Evolutionary conservation across 495 filamentous ascomycete species (phyloP), one percentile per base, ranked within the genome.

Genomic region (Hypoxylon trugodes): DNA sequence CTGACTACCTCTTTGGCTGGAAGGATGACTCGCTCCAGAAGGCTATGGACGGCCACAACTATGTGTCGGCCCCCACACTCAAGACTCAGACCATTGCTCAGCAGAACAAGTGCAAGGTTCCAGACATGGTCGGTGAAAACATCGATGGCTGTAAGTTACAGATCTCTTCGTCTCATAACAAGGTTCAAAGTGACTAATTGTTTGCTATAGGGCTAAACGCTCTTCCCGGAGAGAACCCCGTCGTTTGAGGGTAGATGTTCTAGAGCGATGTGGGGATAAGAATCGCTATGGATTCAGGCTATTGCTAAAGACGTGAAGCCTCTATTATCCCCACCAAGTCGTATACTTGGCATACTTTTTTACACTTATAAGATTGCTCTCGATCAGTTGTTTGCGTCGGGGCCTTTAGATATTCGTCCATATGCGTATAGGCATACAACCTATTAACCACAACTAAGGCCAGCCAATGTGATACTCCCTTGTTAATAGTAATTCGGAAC

Each of bases 1-100:
- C 70, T 15, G 72, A 74, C 12, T 74, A 73, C 48, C 28, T 73
- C 6, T 74, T 74, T 42, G 70, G 72, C 1, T 73, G 72, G 72
- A 71, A 73, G 43, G 72, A 69, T 26, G 49, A 73, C 42, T 65
- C 68, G 7, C 66, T 72, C 8, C 72, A 74, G 49, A 61, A 55
- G 49, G 68, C 66, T 8, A 71, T 74, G 66, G 72, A 74, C 22
- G 66, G 59, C 1, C 70, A 73, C 37, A 67, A 66, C 7, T 73
- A 74, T 43, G 72, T 74, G 2, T 69, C 68, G 5, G 68, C 66
- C 4, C 68, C 70, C 10, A 66, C 42, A 52, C 66, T 74, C 16
- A 71, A 73, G 66, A 69, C 68, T 0, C 72, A 73, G 55, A 49
- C 12, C 4, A 67, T 71, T 19, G 41, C 68, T 5, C 50, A 33